Base-by-base conservation (phyloP, 2,329 filamentous ascomycete genomes). In the Phyllosticta capitalensis region DNA sequence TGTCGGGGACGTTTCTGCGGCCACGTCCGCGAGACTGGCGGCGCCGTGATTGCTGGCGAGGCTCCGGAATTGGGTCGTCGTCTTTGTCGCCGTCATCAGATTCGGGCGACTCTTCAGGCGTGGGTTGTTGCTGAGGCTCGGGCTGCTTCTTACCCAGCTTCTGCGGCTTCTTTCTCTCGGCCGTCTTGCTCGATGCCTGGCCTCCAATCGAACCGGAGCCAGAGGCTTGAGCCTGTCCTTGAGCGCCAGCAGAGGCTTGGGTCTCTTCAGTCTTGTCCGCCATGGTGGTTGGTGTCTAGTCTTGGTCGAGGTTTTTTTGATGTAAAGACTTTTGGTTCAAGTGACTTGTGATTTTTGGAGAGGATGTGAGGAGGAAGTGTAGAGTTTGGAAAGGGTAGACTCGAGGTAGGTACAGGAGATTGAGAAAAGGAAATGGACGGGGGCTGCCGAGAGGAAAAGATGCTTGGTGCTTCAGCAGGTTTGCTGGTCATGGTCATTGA, bases 1-100 rank as follows among this genome's bases (percentile, higher is more conserved):
- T 78, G 9, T 79, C 76, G 56, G 68, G 63, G 21, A 62, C 66
- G 59, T 72, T 71, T 66, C 70, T 72, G 64, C 78, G 74, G 45
- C 78, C 76, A 58, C 78, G 76, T 45, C 78, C 78, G 63, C 78
- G 76, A 61, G 75, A 77, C 64, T 79, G 76, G 63, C 78, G 76
- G 63, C 77, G 75, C 61, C 76, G 73, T 55, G 76, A 78, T 66
- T 75, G 71, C 64, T 71, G 69, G 63, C 71, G 75, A 60, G 70
- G 75, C 65, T 81, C 73, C 52, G 75, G 75, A 64, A 79, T 72
- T 52, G 71, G 71, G 62, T 79, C 72, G 50, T 74, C 76, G 59
- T 76, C 73, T 58, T 72, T 69, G 63, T 73, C 69, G 67, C 76
- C 75, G 60, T 70, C 75, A 63, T 78, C 73, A 65, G 75, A 75